These are phyloP conservation scores for Irpex sp. DNA, from an alignment of 1,284 basidiomycete species.

Conservation along the genomic window DNA sequence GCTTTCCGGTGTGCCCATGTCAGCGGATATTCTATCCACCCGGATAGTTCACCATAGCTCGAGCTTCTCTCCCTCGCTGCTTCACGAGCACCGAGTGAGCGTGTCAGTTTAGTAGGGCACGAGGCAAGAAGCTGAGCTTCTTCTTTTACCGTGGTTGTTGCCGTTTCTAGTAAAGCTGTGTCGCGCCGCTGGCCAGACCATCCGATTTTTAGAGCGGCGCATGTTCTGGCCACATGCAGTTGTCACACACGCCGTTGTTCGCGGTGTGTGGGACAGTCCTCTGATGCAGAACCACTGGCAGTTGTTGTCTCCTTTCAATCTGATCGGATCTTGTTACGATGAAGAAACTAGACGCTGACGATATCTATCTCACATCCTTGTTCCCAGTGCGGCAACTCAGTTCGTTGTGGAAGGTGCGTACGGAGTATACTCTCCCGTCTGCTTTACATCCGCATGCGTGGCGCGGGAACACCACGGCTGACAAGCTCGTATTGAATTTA, in stretches of 20 bases:
- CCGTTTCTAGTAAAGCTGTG: not conserved
- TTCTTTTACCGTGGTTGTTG: not conserved
- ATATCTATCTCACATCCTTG: conserved; percentile 13
- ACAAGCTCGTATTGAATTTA: conserved; percentile 19
- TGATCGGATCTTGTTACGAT: not conserved
- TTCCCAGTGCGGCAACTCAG: conserved; percentile 76
- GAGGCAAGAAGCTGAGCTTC: not conserved
- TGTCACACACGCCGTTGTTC: no score
- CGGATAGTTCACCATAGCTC: not conserved
- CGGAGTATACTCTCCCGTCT: not conserved
- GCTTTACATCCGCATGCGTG: conserved; percentile 1
- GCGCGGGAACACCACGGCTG: not conserved
- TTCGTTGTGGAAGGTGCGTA: conserved; percentile 90
- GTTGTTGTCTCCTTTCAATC: not conserved
- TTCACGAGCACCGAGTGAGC: not conserved
- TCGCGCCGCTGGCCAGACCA: not conserved
- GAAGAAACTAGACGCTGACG: conserved; percentile 5
- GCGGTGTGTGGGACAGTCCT: not conserved
- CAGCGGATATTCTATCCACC: not conserved
- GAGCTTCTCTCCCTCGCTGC: not conserved
- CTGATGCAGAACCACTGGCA: not conserved
- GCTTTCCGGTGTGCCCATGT: not conserved
- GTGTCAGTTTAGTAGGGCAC: not conserved
- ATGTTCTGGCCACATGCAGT: no score
- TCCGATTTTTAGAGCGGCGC: not conserved